Evolutionary conservation across 2,329 filamentous ascomycete genomes (phyloP).

Genomic region (Arthrocladium fulminans): DNA sequence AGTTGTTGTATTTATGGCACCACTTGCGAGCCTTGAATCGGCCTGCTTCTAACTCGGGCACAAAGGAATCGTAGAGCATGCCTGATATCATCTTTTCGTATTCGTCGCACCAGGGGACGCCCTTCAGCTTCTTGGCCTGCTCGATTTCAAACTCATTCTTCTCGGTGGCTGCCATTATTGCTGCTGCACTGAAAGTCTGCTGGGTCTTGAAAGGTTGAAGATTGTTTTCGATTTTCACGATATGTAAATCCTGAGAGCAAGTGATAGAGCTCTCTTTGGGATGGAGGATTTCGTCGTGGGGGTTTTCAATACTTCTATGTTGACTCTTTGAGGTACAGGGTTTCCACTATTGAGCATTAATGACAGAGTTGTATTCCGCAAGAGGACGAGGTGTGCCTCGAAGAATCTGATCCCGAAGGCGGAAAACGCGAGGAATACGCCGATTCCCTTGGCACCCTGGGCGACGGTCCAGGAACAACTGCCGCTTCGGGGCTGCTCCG

Average conservation of each 20-base stretch:
- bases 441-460: background rate
- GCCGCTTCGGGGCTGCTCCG: background rate
- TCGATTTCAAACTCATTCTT: constrained; percentile 11
- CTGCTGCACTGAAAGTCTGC: background rate
- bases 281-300: too few species aligned
- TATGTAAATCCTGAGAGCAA: too few species aligned
- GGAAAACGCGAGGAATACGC: background rate
- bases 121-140: constrained; percentile 7
- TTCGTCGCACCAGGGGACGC: constrained; percentile 24
- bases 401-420: background rate
- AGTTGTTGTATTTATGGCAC: constrained; percentile 51
- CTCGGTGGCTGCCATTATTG: constrained; percentile 12
- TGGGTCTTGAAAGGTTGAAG: background rate
- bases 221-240: background rate
- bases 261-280: too few species aligned
- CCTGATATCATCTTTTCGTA: constrained; percentile 25
- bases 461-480: background rate
- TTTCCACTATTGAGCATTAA: too few species aligned
- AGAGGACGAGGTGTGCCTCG: background rate
- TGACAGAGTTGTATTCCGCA: background rate
- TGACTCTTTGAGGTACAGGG: background rate
- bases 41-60: constrained; percentile 11
- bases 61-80: constrained; percentile 20
- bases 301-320: background rate
- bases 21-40: constrained; percentile 23